Conservation (phyloP, 2,329 filamentous ascomycete species). For the Microsporum canis region DNA sequence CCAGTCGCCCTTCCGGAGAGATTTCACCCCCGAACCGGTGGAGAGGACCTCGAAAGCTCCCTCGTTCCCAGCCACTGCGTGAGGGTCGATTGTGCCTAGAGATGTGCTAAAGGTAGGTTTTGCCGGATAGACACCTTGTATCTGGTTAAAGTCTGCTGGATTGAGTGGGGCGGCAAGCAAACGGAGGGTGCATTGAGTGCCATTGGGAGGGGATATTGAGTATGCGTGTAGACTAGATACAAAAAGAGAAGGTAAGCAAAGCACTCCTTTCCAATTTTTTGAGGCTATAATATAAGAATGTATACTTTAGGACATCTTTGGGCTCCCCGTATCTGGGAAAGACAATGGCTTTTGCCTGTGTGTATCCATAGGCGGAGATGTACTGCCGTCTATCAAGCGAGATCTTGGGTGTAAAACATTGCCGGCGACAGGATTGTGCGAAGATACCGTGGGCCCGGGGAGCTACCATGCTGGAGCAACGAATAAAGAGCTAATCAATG, state of each 20-base stretch:
- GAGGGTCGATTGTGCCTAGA: slow-evolving; percentile 64
- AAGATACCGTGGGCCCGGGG: neutral
- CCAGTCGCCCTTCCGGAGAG: slow-evolving; percentile 72
- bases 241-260: neutral
- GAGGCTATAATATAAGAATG: neutral
- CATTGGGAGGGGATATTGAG: slow-evolving; percentile 41
- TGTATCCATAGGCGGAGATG: slow-evolving; percentile 40
- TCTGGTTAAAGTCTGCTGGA: slow-evolving; percentile 94
- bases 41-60: slow-evolving; percentile 83
- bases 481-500: no score
- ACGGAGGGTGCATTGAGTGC: slow-evolving; percentile 63
- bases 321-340: slow-evolving; percentile 40
- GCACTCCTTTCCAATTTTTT: neutral
- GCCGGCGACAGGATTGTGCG: neutral
- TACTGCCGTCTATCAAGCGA: slow-evolving; percentile 22
- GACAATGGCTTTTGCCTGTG: slow-evolving; percentile 39
- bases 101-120: slow-evolving; percentile 65
- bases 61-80: slow-evolving; percentile 60
- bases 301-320: slow-evolving; percentile 37
- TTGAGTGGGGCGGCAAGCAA: slow-evolving; percentile 89
- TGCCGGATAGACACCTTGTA: slow-evolving; percentile 89
- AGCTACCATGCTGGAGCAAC: neutral
- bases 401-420: neutral
- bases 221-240: slow-evolving; percentile 34
- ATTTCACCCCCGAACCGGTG: slow-evolving; percentile 50